Evolutionary conservation across 257 asterid species (phyloP).

Genomic region (Rubia yunnanensis): DNA sequence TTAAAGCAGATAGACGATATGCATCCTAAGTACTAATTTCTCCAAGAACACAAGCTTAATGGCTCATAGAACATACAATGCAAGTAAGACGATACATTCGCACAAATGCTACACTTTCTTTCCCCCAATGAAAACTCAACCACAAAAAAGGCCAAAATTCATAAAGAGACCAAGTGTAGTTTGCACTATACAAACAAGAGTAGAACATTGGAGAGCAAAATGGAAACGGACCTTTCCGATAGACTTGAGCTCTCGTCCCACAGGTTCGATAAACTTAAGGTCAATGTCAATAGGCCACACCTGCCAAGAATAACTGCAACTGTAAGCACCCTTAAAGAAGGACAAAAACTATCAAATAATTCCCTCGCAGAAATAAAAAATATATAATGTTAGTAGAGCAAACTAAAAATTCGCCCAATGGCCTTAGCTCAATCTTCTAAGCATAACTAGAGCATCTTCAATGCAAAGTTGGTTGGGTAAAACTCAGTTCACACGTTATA

Average conservation of each 20-base stretch:
- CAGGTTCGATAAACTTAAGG: slow-evolving; percentile 86
- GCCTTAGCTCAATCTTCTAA: neutral
- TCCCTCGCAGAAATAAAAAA: too few relatives aligned
- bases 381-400: neutral
- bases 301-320: slow-evolving; percentile 22
- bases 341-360: neutral
- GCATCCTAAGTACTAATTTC: neutral
- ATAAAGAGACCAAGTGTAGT: too few relatives aligned
- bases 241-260: slow-evolving; percentile 72
- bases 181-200: slow-evolving; percentile 23
- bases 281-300: slow-evolving; percentile 93
- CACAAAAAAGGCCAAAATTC: neutral
- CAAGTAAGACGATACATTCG: neutral
- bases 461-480: too few relatives aligned
- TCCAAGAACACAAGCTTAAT: neutral
- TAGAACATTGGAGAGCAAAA: neutral
- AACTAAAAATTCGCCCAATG: neutral
- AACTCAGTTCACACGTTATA: too few relatives aligned
- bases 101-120: neutral
- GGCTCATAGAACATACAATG: neutral
- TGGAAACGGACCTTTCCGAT: slow-evolving; percentile 57
- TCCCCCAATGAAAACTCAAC: neutral
- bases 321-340: neutral
- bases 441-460: neutral
- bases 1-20: neutral